A percentile compares a stretch with the other conserved stretches of the same genome.
Conservation (phyloP, 768 basidiomycete species). For the Trametes elegans region DNA sequence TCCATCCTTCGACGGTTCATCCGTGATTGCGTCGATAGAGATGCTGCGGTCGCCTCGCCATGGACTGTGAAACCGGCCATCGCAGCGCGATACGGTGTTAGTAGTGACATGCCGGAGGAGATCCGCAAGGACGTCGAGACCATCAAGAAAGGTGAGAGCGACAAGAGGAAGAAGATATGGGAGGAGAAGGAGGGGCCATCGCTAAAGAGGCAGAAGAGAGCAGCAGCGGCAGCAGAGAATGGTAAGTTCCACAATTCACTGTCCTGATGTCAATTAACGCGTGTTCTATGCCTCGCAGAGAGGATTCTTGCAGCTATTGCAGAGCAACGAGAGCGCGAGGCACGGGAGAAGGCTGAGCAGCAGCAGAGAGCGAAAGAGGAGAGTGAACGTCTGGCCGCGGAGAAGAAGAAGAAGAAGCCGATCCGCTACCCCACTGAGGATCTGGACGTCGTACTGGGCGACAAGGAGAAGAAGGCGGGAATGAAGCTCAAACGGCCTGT, state of each 20-base stretch:
- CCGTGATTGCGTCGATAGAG: slow-evolving; percentile 91
- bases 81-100: slow-evolving; percentile 82
- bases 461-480: slow-evolving; percentile 82
- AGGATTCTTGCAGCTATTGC: slow-evolving; percentile 37
- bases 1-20: slow-evolving; percentile 96
- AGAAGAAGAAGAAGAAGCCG: slow-evolving; percentile 87
- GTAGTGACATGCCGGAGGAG: slow-evolving; percentile 82
- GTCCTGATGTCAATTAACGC: not conserved
- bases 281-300: slow-evolving; percentile 21
- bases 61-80: slow-evolving; percentile 92
- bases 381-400: slow-evolving; percentile 65
- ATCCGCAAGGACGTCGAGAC: slow-evolving; percentile 74
- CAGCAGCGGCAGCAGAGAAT: slow-evolving; percentile 71
- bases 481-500: slow-evolving; percentile 64
- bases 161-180: slow-evolving; percentile 91
- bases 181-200: slow-evolving; percentile 85
- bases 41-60: slow-evolving; percentile 88
- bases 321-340: slow-evolving; percentile 69
- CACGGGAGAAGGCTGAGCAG: slow-evolving; percentile 65
- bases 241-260: slow-evolving; percentile 40
- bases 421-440: slow-evolving; percentile 93
- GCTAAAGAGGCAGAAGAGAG: slow-evolving; percentile 76
- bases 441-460: slow-evolving; percentile 74
- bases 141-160: slow-evolving; percentile 84
- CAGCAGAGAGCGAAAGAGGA: slow-evolving; percentile 66